Percentiles rank a stretch among this genome's conserved stretches.
These are phyloP conservation scores for Sarcodon aspratus DNA, from an alignment of 768 basidiomycete species.

Conservation along the genomic window DNA sequence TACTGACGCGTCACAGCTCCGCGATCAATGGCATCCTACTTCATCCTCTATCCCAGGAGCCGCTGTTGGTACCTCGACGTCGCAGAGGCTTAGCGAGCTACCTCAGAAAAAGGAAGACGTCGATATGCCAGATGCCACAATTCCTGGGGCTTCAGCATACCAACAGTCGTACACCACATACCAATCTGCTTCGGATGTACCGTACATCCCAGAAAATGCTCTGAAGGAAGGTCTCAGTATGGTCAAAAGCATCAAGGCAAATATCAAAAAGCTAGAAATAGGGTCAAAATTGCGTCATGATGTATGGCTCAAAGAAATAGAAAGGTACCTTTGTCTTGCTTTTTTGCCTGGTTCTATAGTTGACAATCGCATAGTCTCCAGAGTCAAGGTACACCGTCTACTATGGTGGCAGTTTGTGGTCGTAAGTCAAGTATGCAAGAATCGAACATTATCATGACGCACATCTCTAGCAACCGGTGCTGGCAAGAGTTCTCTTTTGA, in stretches of 20 bases:
- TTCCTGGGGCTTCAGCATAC: background rate
- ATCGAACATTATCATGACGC: background rate
- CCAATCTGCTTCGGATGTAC: slow-evolving; percentile 28
- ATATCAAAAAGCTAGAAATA: slow-evolving; percentile 31
- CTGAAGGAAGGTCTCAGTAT: slow-evolving; percentile 39
- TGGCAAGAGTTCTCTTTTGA: slow-evolving; percentile 50
- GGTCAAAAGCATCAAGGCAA: slow-evolving; percentile 35
- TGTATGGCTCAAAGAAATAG: slow-evolving; percentile 45
- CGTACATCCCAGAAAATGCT: slow-evolving; percentile 35
- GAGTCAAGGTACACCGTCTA: slow-evolving; percentile 41
- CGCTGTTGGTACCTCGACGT: no score
- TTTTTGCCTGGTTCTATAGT: slow-evolving; percentile 16
- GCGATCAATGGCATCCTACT: no score
- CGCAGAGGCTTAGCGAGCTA: no score
- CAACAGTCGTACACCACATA: slow-evolving; percentile 24
- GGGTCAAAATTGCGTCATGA: slow-evolving; percentile 46
- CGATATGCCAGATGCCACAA: no score
- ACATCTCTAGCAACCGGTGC: slow-evolving; percentile 38
- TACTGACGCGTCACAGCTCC: no score
- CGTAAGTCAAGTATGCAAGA: slow-evolving; percentile 22
- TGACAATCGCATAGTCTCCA: no score
- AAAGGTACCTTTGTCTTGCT: slow-evolving; percentile 26
- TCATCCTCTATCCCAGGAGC: no score
- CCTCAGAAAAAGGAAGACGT: no score
- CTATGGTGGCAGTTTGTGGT: slow-evolving; percentile 56